Evolutionary conservation across 345 rosid genomes (phyloP).

Genomic region (Cardamine occulta): DNA sequence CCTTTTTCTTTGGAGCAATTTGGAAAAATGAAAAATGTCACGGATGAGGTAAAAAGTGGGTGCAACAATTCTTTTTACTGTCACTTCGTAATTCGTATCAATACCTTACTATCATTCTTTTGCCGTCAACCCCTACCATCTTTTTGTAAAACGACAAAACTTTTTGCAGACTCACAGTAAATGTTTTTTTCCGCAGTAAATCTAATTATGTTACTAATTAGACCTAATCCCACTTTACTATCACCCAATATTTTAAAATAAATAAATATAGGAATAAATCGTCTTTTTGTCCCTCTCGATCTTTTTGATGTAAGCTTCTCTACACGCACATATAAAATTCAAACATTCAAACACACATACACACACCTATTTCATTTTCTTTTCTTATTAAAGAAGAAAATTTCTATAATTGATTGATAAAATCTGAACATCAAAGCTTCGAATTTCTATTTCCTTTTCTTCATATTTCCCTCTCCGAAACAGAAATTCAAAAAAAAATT

Average conservation of each 20-base stretch:
- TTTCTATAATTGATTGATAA: constrained; percentile 8
- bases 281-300: not conserved
- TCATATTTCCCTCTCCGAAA: constrained; percentile 35
- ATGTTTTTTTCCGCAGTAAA: not conserved
- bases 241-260: not conserved
- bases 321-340: constrained; percentile 20
- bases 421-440: constrained; percentile 8
- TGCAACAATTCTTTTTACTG: constrained; percentile 1
- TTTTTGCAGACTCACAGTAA: constrained; percentile 15
- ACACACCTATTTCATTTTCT: not conserved
- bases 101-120: constrained; percentile 18
- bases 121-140: constrained; percentile 27
- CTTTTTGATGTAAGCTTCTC: constrained; percentile 3
- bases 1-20: no score
- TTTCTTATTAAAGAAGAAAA: not conserved
- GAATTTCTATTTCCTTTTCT: not conserved
- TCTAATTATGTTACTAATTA: not conserved
- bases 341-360: constrained; percentile 28
- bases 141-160: not conserved
- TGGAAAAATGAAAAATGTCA: not conserved
- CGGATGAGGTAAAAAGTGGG: not conserved
- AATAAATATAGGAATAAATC: constrained; percentile 3
- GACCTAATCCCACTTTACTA: constrained; percentile 24
- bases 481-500: not conserved
- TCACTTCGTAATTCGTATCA: constrained; percentile 25